These are phyloP conservation scores for Blastocladiella emersonii DNA, from an alignment of 371 early-diverging fungal species.

Conservation along the genomic window DNA sequence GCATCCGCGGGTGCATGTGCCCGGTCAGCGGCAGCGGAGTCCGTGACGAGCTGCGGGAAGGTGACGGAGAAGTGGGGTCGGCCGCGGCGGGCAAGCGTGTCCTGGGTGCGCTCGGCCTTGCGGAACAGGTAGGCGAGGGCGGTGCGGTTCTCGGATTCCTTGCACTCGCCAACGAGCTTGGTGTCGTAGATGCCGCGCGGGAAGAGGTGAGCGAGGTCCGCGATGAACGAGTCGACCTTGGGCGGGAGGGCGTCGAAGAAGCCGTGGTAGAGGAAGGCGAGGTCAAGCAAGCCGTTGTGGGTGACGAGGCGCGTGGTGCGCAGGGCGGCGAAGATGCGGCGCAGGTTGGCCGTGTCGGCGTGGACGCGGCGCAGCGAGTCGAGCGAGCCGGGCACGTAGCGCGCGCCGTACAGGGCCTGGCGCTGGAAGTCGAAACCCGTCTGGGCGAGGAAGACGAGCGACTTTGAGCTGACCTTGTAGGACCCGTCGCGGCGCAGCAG, in stretches of 20 bases:
- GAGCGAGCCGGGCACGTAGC: constrained; percentile 39
- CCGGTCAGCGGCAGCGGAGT: too few species aligned
- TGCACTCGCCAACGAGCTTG: constrained; percentile 59
- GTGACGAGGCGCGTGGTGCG: constrained; percentile 48
- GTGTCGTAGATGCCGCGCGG: constrained; percentile 81
- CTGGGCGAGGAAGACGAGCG: constrained; percentile 58
- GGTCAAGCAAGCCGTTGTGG: constrained; percentile 83
- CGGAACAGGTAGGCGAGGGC: constrained; percentile 67
- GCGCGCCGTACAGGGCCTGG: constrained; percentile 57
- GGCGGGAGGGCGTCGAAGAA: constrained; percentile 63
- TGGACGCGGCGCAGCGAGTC: constrained; percentile 13
- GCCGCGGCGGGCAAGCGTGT: background rate
- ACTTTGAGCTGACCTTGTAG: constrained; percentile 43
- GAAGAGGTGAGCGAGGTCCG: constrained; percentile 58
- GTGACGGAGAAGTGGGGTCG: background rate
- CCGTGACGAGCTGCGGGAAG: too few species aligned
- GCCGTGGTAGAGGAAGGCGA: constrained; percentile 72
- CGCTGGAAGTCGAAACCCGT: constrained; percentile 71
- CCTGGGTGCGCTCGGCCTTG: constrained; percentile 32
- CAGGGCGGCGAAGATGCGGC: constrained; percentile 23
- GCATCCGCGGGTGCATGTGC: too few species aligned
- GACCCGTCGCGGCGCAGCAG: constrained; percentile 12
- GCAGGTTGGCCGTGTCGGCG: constrained; percentile 8
- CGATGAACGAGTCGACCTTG: constrained; percentile 45
- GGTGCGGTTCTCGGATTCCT: constrained; percentile 40